Percentiles rank a stretch among this genome's conserved stretches.
phyloP scores from a whole-genome alignment of 257 asterid genomes.

The Nicotiana undulata region DNA sequence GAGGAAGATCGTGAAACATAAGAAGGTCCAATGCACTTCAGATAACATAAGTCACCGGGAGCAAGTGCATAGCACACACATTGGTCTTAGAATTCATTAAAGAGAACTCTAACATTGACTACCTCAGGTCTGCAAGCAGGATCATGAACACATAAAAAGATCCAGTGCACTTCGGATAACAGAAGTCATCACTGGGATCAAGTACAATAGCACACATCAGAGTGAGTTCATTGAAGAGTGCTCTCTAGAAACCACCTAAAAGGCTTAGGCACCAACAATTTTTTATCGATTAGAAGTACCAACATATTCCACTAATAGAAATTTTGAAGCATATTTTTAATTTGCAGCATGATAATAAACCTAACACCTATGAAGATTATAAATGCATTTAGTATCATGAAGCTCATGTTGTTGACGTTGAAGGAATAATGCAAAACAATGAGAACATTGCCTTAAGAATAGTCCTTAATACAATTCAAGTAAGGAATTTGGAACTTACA shows the following conservation, averaged over 20 bases:
- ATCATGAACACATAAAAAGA: neutral
- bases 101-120: neutral
- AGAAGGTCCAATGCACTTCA: neutral
- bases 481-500: conserved; percentile 36
- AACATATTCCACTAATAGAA: neutral
- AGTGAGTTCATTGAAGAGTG: neutral
- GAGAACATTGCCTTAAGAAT: neutral
- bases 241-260: neutral
- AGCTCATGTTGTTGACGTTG: neutral
- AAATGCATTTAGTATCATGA: neutral
- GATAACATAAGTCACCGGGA: neutral
- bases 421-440: neutral
- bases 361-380: neutral
- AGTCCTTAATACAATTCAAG: conserved; percentile 2
- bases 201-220: neutral
- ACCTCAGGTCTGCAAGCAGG: neutral
- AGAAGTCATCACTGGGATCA: neutral
- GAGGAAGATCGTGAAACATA: conserved; percentile 1
- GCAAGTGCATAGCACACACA: conserved; percentile 1
- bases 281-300: neutral
- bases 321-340: neutral
- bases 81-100: neutral
- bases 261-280: neutral
- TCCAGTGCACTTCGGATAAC: neutral
- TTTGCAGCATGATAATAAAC: neutral